Conservation (phyloP, 208 protist genomes). For the Leishmania aethiopica region DNA sequence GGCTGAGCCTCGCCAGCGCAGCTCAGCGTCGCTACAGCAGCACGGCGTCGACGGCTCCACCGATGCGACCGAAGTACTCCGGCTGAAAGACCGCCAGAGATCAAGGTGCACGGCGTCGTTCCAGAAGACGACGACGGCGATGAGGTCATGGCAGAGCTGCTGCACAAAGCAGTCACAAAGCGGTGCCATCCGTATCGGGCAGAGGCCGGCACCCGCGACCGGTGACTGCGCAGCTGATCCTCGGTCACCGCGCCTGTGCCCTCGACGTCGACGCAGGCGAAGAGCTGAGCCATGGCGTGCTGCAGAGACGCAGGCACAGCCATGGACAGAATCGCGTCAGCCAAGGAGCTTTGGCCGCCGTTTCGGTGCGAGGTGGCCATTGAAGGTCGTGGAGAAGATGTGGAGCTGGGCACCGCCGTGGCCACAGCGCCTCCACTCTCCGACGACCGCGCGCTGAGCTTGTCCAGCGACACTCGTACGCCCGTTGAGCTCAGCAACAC, state of each 20-base stretch:
- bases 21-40: background rate
- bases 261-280: slow-evolving; percentile 11
- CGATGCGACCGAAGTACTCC: slow-evolving; percentile 25
- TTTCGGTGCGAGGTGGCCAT: background rate
- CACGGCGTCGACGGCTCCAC: slow-evolving; percentile 13
- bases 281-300: slow-evolving; percentile 32
- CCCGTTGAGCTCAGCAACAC: slow-evolving; percentile 28
- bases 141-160: background rate
- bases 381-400: background rate
- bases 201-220: slow-evolving; percentile 22
- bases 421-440: background rate
- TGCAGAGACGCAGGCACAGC: slow-evolving; percentile 31
- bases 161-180: slow-evolving; percentile 34
- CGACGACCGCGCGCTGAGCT: slow-evolving; percentile 1
- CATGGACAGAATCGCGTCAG: slow-evolving; percentile 9
- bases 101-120: background rate
- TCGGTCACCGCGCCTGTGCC: slow-evolving; percentile 20
- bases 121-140: background rate
- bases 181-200: slow-evolving; percentile 35
- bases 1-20: background rate
- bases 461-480: slow-evolving; percentile 26
- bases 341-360: background rate
- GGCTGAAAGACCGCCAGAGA: slow-evolving; percentile 10
- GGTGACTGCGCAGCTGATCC: slow-evolving; percentile 33
- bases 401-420: background rate